Conservation (phyloP, 208 protist genomes). For the Wallacemonas sp. region DNA sequence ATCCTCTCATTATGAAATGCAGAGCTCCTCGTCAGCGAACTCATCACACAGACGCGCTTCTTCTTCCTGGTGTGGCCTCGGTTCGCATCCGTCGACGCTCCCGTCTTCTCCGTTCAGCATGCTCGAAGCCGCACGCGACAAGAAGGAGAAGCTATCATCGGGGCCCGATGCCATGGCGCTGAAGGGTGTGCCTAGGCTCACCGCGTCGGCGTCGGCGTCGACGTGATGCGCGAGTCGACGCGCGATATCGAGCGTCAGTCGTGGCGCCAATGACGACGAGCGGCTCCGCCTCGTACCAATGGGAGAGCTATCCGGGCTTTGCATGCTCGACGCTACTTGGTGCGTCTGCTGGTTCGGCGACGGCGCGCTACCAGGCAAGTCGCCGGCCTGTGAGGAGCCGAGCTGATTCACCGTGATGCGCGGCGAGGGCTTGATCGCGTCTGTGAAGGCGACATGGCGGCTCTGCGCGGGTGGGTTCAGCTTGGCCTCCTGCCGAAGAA, state of each 20-base stretch:
- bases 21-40: not conserved
- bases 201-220: not conserved
- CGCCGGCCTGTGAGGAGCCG: too few relatives aligned
- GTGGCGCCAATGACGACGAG: too few relatives aligned
- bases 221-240: not conserved
- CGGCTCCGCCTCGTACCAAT: too few relatives aligned
- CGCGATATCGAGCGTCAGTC: not conserved
- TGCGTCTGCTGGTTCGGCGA: too few relatives aligned
- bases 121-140: not conserved
- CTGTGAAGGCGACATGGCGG: not conserved
- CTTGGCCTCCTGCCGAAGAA: not conserved
- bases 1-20: too few relatives aligned
- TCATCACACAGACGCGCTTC: not conserved
- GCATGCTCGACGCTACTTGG: too few relatives aligned
- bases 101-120: not conserved
- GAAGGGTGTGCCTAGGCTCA: not conserved
- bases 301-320: not conserved
- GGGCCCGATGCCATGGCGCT: not conserved
- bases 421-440: not conserved
- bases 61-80: not conserved
- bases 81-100: not conserved
- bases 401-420: not conserved
- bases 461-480: not conserved
- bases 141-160: not conserved
- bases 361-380: too few relatives aligned